Base-by-base conservation (phyloP, 73 alveolate genomes). In the Breviolum minutum region DNA sequence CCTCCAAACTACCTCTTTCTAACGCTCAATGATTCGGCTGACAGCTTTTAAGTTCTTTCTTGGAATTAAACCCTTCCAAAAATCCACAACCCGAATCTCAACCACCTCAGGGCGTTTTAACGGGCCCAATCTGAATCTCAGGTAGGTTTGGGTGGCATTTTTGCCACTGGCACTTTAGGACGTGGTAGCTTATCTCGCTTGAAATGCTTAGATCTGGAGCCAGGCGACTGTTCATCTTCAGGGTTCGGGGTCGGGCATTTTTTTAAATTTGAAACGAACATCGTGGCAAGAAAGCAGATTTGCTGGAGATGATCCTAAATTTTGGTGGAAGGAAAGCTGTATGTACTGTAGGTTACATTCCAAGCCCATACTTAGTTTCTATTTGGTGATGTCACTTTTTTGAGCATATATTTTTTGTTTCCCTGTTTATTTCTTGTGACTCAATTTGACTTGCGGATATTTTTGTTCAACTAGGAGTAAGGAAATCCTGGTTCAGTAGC, bases 141-240 rank as follows among this genome's bases (percentile, higher is more conserved):
- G 92, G 92, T 54, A 54, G 92, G 92, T 54, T 24, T 83, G 60
- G 76, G 92, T 54, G 92, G 92, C 76, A 17, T 61, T 54, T 83
- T 83, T 26, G 61, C 71, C 54, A 83, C 92, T 12, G 92, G 92
- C 76, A 83, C 92, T 74, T 60, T 83, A 30, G 88, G 32, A 71
- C 92, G 48, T n/a, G 14, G n/a, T 54, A 61, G n/a, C 26, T 26
- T 83, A 74, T 54, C 92, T 1, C 92, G 71, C 73, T 61, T 83
- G 92, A 74, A 83, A 74, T 83, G 92, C 76, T 83, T 83, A 74
- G 92, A 83, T 8, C 63, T 83, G 92, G 92, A 83, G 92, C 92
- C 92, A n/a, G 92, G 92, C 54, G 54, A 40, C 54, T 40, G 54
- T 22, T 14, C 24, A 68, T 14, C 77, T 22, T 14, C 77, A 22